Conservation (phyloP, 495 filamentous ascomycete species). For the Monascus purpureus region DNA sequence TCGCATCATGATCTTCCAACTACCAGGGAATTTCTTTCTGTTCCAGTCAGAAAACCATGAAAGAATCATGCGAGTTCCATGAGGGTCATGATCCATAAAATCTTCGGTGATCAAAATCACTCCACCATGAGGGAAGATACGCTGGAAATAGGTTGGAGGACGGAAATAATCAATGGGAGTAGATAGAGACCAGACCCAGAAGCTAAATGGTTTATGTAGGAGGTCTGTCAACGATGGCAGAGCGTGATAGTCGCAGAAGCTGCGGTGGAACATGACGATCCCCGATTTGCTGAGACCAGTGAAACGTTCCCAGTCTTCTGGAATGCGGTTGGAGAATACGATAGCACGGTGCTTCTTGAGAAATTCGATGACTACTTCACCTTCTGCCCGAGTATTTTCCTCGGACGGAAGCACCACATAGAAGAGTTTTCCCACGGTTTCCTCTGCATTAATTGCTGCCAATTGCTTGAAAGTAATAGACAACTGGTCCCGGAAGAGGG, state of each 20-base stretch:
- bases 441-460: constrained; percentile 5
- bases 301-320: constrained; percentile 28
- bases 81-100: constrained; percentile 38
- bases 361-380: constrained; percentile 11
- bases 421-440: constrained; percentile 14
- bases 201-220: constrained; percentile 12
- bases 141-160: constrained; percentile 16
- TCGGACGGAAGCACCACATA: constrained; percentile 24
- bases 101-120: constrained; percentile 52
- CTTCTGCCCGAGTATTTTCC: constrained; percentile 10
- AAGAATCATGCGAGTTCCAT: constrained; percentile 36
- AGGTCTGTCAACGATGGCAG: constrained; percentile 15
- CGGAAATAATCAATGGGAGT: constrained; percentile 12
- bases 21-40: constrained; percentile 11
- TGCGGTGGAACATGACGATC: constrained; percentile 23
- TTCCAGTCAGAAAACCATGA: constrained; percentile 36
- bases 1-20: constrained; percentile 26
- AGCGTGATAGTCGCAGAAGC: constrained; percentile 13
- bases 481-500: constrained; percentile 4
- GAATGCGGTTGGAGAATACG: constrained; percentile 16
- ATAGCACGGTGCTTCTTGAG: constrained; percentile 17
- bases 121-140: constrained; percentile 43
- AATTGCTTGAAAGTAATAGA: constrained; percentile 11
- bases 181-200: constrained; percentile 24
- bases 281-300: neutral